Percentiles rank a stretch among this genome's conserved stretches.
Evolutionary conservation across 306 rosid genomes (phyloP).

Genomic region (Vicia faba): DNA sequence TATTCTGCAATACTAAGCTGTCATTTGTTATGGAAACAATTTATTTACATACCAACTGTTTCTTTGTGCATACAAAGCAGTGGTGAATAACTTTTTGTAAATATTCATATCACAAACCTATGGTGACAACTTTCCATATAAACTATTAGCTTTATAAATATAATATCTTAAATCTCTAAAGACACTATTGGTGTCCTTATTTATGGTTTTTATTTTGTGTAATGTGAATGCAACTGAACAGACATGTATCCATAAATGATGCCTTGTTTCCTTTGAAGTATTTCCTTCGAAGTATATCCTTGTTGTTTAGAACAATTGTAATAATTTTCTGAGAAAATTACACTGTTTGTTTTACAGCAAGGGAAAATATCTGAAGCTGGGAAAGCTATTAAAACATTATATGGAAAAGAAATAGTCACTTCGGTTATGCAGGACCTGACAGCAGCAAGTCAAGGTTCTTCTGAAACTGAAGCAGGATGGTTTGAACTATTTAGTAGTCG

Average conservation of each 20-base stretch:
- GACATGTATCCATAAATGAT: neutral
- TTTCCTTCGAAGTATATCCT: too few relatives aligned
- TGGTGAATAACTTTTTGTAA: neutral
- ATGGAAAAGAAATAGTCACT: slow-evolving; percentile 77
- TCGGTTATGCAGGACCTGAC: slow-evolving; percentile 65
- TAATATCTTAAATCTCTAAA: neutral
- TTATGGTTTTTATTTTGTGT: neutral
- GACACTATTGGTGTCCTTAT: neutral
- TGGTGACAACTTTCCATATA: neutral
- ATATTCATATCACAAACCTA: slow-evolving; percentile 18
- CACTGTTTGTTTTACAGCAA: slow-evolving; percentile 54
- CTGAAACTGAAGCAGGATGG: slow-evolving; percentile 92
- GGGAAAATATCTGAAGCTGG: slow-evolving; percentile 76
- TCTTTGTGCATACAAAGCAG: neutral
- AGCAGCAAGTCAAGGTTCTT: slow-evolving; percentile 63
- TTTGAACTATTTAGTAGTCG: slow-evolving; percentile 82
- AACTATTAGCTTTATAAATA: too few relatives aligned
- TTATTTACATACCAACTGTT: neutral
- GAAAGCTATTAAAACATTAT: slow-evolving; percentile 63
- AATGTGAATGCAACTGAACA: neutral
- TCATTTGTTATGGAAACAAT: slow-evolving; percentile 30
- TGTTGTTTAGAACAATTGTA: slow-evolving; percentile 1
- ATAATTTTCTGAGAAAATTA: slow-evolving; percentile 10
- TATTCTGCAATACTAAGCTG: slow-evolving; percentile 9
- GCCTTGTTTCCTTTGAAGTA: neutral